Conservation (phyloP, 2,329 filamentous ascomycete genomes). For the Cordyceps tenuipes region DNA sequence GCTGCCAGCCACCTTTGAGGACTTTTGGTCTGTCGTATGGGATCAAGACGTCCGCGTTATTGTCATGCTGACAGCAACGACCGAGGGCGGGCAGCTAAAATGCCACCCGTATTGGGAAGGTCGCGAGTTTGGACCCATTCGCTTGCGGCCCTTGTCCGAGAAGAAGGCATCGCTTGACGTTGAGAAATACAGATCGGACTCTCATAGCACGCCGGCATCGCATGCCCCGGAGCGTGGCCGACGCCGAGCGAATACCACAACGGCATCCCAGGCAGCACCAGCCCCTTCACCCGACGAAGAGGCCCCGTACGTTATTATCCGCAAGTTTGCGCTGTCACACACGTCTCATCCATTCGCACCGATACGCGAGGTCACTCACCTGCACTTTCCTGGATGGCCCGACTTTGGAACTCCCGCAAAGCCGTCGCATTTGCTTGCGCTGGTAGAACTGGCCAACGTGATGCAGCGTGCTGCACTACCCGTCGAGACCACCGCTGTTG, state of each 20-base stretch:
- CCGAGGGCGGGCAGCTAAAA: constrained; percentile 87
- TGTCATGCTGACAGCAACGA: constrained; percentile 92
- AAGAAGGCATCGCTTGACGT: constrained; percentile 73
- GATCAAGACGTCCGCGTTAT: constrained; percentile 92
- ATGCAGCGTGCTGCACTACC: constrained; percentile 54
- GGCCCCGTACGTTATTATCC: constrained; percentile 68
- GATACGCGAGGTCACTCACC: constrained; percentile 84
- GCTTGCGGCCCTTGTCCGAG: constrained; percentile 70
- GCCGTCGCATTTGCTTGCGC: constrained; percentile 72
- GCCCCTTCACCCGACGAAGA: constrained; percentile 35
- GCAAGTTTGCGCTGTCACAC: constrained; percentile 80
- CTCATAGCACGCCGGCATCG: constrained; percentile 21
- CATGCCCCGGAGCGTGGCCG: constrained; percentile 33
- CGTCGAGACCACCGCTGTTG: constrained; percentile 33
- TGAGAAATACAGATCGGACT: constrained; percentile 38
- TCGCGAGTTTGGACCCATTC: constrained; percentile 68
- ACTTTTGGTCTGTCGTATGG: constrained; percentile 98
- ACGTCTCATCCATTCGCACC: constrained; percentile 69
- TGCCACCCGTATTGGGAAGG: constrained; percentile 90
- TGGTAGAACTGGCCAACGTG: constrained; percentile 81
- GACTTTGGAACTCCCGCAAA: constrained; percentile 92
- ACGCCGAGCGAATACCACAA: constrained; percentile 47
- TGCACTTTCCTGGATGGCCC: constrained; percentile 95
- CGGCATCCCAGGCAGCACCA: constrained; percentile 31
- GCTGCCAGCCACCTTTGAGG: constrained; percentile 86